Percentiles rank a stretch among this genome's conserved stretches.
These are phyloP conservation scores for Elsinoe batatas DNA, from an alignment of 2,329 filamentous ascomycete species.

Conservation along the genomic window DNA sequence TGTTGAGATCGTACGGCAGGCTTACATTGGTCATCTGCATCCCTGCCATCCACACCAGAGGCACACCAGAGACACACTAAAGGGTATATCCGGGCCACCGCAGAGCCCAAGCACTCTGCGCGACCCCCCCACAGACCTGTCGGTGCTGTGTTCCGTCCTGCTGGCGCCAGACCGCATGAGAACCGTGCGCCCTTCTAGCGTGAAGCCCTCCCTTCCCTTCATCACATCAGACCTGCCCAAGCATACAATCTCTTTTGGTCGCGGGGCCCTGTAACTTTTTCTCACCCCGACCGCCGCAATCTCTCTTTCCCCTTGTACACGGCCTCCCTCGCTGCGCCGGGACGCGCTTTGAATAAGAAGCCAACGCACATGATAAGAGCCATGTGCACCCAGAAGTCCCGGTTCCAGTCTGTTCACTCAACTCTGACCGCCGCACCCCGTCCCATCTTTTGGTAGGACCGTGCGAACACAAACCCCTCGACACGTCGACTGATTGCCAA, in stretches of 20 bases:
- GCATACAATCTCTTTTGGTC: conserved; percentile 9
- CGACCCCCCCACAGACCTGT: neutral
- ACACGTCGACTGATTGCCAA: conserved; percentile 11
- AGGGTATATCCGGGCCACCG: conserved; percentile 1
- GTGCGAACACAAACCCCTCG: neutral
- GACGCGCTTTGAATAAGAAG: neutral
- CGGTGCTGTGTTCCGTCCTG: conserved; percentile 4
- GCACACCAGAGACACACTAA: conserved; percentile 12
- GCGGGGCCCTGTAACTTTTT: conserved; percentile 1
- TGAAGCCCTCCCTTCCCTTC: neutral
- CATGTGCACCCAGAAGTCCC: neutral
- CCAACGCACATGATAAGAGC: conserved; percentile 3
- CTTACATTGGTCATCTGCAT: conserved; percentile 7
- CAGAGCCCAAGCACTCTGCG: neutral
- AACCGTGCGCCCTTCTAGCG: conserved; percentile 6
- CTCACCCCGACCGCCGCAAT: conserved; percentile 5
- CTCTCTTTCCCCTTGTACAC: conserved; percentile 6
- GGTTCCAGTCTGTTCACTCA: neutral
- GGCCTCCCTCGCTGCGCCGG: neutral
- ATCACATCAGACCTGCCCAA: neutral
- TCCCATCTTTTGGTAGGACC: neutral
- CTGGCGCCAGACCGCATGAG: conserved; percentile 3
- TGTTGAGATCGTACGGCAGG: neutral
- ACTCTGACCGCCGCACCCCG: neutral
- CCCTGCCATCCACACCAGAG: conserved; percentile 9